Evolutionary conservation across 2,329 filamentous ascomycete genomes (phyloP).

Genomic region (Fusarium lateritium): DNA sequence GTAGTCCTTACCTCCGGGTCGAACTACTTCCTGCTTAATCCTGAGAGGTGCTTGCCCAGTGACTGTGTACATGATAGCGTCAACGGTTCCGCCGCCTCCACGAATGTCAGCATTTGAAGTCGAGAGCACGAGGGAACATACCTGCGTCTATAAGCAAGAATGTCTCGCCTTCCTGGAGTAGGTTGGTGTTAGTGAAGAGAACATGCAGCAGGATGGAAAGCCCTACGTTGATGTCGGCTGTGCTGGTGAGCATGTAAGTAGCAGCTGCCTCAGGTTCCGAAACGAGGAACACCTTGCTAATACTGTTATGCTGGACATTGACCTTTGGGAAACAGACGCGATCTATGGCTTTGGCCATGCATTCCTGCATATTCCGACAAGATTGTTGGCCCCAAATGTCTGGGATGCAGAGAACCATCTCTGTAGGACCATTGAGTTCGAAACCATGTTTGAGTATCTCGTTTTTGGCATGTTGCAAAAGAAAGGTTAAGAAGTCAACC

Average conservation of each 20-base stretch:
- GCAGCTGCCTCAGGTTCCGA: conserved; percentile 12
- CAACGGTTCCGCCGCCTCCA: conserved; percentile 7
- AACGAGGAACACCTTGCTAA: conserved; percentile 4
- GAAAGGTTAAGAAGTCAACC: background rate
- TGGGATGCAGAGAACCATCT: conserved; percentile 1
- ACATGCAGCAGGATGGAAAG: too few species aligned
- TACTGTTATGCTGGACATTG: background rate
- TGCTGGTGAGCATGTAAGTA: background rate
- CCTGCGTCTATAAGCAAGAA: conserved; percentile 14
- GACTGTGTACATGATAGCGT: conserved; percentile 1
- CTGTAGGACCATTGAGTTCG: background rate
- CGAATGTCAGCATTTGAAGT: background rate
- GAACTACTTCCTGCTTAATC: background rate
- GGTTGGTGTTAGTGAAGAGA: background rate
- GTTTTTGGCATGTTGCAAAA: background rate
- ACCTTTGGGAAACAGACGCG: background rate
- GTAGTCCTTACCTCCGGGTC: background rate
- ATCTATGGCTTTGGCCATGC: background rate
- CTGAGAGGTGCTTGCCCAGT: background rate
- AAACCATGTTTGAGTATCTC: background rate
- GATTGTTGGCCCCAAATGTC: background rate
- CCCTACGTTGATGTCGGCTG: background rate
- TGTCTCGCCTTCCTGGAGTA: background rate
- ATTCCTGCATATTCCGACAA: conserved; percentile 3
- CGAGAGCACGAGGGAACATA: background rate